Percentiles rank a stretch among this genome's conserved stretches.
Evolutionary conservation across 495 filamentous ascomycete species (phyloP).

Genomic region (Staphylotrichum tortipilum): DNA sequence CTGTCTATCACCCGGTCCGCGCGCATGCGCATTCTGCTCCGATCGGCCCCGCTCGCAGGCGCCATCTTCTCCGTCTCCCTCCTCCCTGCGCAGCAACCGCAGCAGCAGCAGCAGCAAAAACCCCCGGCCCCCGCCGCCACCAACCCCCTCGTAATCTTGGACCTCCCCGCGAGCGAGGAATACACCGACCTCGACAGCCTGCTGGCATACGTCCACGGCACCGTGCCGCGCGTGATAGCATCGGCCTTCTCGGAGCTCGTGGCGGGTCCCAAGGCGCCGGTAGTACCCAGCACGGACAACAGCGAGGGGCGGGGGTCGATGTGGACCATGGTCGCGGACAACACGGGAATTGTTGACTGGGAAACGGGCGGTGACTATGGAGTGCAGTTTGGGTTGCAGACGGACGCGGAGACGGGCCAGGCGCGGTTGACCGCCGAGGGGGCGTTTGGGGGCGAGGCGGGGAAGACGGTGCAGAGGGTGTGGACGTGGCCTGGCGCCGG

Average conservation of each 20-base stretch:
- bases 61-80: slow-evolving; percentile 28
- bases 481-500: slow-evolving; percentile 12
- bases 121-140: not conserved
- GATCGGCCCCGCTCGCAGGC: slow-evolving; percentile 18
- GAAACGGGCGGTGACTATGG: slow-evolving; percentile 12
- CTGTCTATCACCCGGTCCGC: slow-evolving; percentile 31
- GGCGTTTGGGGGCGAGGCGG: slow-evolving; percentile 3
- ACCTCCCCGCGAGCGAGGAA: slow-evolving; percentile 4
- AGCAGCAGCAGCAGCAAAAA: no score
- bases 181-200: slow-evolving; percentile 13
- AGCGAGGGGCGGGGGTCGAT: not conserved
- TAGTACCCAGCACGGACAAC: not conserved
- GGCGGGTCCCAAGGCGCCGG: not conserved
- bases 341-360: slow-evolving; percentile 14
- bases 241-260: slow-evolving; percentile 7
- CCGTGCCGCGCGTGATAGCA: slow-evolving; percentile 21
- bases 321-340: slow-evolving; percentile 9
- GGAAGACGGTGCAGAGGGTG: not conserved
- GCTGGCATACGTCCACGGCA: slow-evolving; percentile 16
- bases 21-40: slow-evolving; percentile 26
- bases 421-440: slow-evolving; percentile 9
- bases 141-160: slow-evolving; percentile 14
- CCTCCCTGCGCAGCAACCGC: slow-evolving; percentile 13
- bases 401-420: not conserved
- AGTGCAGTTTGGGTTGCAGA: slow-evolving; percentile 11